phyloP scores from a whole-genome alignment of 495 filamentous ascomycete genomes.

The Podospora sp. region DNA sequence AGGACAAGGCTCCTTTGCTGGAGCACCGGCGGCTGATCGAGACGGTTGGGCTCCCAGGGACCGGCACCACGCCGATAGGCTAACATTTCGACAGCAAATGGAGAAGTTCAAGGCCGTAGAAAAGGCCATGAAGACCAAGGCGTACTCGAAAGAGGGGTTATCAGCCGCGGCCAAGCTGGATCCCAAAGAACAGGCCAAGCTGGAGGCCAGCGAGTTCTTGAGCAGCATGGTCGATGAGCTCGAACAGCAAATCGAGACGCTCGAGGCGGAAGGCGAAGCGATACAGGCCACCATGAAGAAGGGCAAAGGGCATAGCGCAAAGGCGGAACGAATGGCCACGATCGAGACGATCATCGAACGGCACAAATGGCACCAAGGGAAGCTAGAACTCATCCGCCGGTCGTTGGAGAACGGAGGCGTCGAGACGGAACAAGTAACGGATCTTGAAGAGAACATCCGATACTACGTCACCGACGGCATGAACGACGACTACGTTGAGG shows the following conservation, averaged over 20 bases:
- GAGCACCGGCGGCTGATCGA: constrained; percentile 95
- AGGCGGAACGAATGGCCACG: constrained; percentile 83
- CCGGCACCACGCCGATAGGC: constrained; percentile 18
- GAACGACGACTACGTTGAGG: constrained; percentile 85
- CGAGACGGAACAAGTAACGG: constrained; percentile 80
- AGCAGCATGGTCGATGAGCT: constrained; percentile 88
- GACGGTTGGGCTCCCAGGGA: constrained; percentile 61
- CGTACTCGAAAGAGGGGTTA: constrained; percentile 96
- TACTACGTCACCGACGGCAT: constrained; percentile 93
- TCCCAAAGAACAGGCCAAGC: constrained; percentile 91
- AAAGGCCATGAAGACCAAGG: constrained; percentile 99
- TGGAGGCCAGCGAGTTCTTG: constrained; percentile 82
- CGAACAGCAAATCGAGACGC: constrained; percentile 84
- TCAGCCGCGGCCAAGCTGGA: constrained; percentile 89
- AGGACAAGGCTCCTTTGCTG: constrained; percentile 92
- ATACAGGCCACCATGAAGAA: constrained; percentile 91
- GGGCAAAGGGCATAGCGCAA: constrained; percentile 79
- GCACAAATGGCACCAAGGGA: constrained; percentile 94
- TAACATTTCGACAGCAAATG: constrained; percentile 75
- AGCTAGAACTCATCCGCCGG: constrained; percentile 86
- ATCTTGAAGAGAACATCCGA: constrained; percentile 85
- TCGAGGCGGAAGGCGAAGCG: constrained; percentile 87
- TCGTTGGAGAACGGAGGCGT: constrained; percentile 90
- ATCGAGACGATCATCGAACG: constrained; percentile 82
- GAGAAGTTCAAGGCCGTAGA: constrained; percentile 99